Evolutionary conservation across 202 grass and related monocot species (phyloP).

Genomic region (Panicum virgatum): DNA sequence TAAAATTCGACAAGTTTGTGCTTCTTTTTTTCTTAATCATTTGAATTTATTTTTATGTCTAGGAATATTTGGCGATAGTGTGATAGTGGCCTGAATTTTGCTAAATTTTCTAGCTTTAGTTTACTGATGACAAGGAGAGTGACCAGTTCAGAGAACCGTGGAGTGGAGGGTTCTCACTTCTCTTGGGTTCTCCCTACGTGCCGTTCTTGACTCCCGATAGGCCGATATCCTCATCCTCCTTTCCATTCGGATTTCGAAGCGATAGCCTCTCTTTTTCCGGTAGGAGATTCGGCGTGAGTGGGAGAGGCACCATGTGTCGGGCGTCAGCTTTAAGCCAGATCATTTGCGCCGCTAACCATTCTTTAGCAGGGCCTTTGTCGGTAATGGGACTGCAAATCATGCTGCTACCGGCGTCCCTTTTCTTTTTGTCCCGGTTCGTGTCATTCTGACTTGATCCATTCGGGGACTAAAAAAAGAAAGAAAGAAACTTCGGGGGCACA

Average conservation of each 20-base stretch:
- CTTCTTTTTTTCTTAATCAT: background rate
- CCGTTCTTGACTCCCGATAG: constrained; percentile 15
- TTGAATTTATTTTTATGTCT: constrained; percentile 14
- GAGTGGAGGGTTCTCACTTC: background rate
- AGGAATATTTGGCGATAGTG: constrained; percentile 1
- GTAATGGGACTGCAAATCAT: background rate
- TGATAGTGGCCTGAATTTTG: background rate
- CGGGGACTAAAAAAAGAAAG: background rate
- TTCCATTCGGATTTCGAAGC: background rate
- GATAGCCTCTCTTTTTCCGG: constrained; percentile 8
- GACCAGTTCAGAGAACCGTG: background rate
- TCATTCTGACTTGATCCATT: background rate
- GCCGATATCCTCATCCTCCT: background rate
- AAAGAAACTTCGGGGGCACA: no score
- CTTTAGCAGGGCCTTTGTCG: background rate
- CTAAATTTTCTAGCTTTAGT: background rate
- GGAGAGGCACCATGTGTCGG: background rate
- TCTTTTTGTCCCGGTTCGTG: background rate
- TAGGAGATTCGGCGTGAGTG: constrained; percentile 16
- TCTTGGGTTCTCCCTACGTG: background rate
- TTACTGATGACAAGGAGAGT: background rate
- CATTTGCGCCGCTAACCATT: constrained; percentile 18
- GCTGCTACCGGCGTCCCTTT: no score
- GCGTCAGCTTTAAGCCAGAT: background rate
- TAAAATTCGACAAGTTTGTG: background rate